Base-by-base conservation (phyloP, 1,284 basidiomycete species). In the Pterula multifida region DNA sequence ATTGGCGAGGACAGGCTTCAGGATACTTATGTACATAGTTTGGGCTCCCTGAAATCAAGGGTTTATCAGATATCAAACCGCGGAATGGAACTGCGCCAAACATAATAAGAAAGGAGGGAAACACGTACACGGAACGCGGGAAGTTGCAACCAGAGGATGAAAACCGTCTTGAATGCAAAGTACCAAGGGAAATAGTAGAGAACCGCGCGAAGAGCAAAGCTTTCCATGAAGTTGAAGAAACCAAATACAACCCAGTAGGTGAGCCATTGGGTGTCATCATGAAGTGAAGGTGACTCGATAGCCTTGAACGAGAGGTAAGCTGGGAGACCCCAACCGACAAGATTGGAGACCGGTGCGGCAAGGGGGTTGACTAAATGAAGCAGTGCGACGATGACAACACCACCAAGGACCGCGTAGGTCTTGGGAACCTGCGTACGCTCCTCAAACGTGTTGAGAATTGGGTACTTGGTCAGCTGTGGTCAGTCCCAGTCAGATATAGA, bases 371-470 rank as follows among this genome's bases (percentile, higher is more conserved):
- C 72, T 61, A 81, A 77, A 69, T 90, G 85, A 60, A 90, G 75
- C 61, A 85, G 61, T 52, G 73, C 66, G 60, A 86, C 64, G 63
- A 93, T 66, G 51, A 73, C 60, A 55, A 84, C 71, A 55, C 76
- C 75, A 53, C 86, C 90, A 58, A 97, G 69, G 60, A 89, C 90
- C 56, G 84, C 77, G 68, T 95, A 94, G 17, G 90, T 79, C 79
- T 98, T 98, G 60, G 95, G 94, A 44, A 98, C 71, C 62, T 90
- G 85, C 3, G 91, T 94, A 66, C 85, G 85, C 65, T 86, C 77
- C 75, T 98, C 94, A 59, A 97, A 66, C 61, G 79, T 75, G 70
- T 76, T 81, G 61, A 94, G 73, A 53, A 84, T 73, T 28, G 92
- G 88, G 71, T 94, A 97, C 76, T 91, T 94, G 63, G 85, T 79